Evolutionary conservation across 768 basidiomycete genomes (phyloP).

Genomic region (Ramaria sp.): DNA sequence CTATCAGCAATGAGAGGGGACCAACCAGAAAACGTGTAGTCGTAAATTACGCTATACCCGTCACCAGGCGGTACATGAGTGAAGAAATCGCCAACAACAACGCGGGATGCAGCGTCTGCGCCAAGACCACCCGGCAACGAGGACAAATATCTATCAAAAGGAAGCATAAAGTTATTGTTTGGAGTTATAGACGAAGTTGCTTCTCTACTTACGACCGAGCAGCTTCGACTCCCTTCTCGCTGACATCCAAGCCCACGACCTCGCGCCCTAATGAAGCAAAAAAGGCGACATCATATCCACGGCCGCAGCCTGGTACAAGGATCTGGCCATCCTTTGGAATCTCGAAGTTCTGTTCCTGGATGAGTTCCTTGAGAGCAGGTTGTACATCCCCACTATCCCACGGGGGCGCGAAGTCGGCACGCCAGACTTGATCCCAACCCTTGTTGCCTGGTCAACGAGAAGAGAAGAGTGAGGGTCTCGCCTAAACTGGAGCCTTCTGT

Average conservation of each 20-base stretch:
- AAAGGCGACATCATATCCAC: background rate
- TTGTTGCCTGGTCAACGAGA: background rate
- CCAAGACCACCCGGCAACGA: background rate
- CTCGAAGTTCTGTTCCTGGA: background rate
- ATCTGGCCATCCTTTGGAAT: background rate
- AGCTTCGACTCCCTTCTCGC: background rate
- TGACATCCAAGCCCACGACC: background rate
- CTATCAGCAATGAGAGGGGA: background rate
- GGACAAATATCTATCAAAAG: background rate
- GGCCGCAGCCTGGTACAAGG: background rate
- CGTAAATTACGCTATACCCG: background rate
- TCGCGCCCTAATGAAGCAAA: background rate
- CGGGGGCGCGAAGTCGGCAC: background rate
- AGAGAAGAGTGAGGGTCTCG: background rate
- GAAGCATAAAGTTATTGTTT: background rate
- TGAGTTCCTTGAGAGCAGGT: background rate
- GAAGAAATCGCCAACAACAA: background rate
- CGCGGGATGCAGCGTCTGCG: background rate
- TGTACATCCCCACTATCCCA: slow-evolving; percentile 1
- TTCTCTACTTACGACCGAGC: background rate
- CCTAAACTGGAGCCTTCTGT: background rate
- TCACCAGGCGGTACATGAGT: background rate
- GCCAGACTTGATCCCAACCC: background rate
- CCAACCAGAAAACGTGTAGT: background rate
- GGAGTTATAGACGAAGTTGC: background rate